Evolutionary conservation across 2,329 filamentous ascomycete species (phyloP), one percentile per base, ranked within the genome.

Genomic region (Geosmithia morbida): DNA sequence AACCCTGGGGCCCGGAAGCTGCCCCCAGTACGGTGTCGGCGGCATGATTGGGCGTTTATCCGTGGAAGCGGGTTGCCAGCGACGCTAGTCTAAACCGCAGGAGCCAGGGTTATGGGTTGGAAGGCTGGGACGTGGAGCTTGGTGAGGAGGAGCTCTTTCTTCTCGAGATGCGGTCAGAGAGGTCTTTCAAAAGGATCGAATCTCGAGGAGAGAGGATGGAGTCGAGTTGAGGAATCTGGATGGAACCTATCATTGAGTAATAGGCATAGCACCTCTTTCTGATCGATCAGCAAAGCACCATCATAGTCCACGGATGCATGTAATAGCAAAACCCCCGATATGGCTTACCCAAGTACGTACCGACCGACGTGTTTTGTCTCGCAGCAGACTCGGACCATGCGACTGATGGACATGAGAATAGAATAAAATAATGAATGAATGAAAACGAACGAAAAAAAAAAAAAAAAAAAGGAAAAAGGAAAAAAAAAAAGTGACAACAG

Each of bases 1-100:
- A 54, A 66, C 57, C 54, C 69, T 72, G 46, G 71, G 63, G 51
- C 67, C 61, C 50, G 76, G 75, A 51, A 79, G 65, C 57, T 75
- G 63, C 59, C 75, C 75, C 75, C 75, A 79, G 64, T 79, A 79
- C 40, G 72, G 70, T 49, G 70, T 55, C 47, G 70, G 33, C 13
- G 33, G 63, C 69, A 49, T 49, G 58, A 57, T 61, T 57, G 58
- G 57, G 52, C 49, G 46, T 52, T 47, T 47, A 49, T 37, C 20
- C 43, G 43, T 41, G 40, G 45, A 33, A 30, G 45, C 45, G 45
- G 45, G 30, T 44, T 19, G 20, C 10, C 6, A 16, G 33, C 13
- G 33, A 37, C 33, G 33, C 33, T 37, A 37, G 33, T 37, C n/a
- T 16, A 16, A 26, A 26, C 41, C 20, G 43, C 5, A 44, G n/a